phyloP scores from a whole-genome alignment of 345 rosid genomes.

The Eucalyptus decipiens region DNA sequence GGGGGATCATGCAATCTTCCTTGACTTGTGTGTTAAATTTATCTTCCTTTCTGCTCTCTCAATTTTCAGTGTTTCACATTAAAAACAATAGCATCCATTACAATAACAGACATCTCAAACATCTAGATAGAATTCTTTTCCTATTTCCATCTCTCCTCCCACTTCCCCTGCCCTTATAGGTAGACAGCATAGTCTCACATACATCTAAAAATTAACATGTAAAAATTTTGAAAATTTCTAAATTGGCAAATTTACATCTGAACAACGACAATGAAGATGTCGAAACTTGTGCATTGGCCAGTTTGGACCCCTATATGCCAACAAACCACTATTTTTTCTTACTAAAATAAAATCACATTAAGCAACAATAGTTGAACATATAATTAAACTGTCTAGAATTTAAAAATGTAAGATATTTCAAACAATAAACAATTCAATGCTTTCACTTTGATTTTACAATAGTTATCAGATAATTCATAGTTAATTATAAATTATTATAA shows the following conservation, averaged over 20 bases:
- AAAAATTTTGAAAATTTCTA: not conserved
- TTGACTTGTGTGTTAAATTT: not conserved
- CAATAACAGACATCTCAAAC: not conserved
- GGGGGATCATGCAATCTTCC: not conserved
- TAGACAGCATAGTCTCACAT: not conserved
- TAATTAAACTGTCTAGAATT: not conserved
- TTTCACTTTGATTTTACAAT: not conserved
- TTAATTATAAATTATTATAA: not conserved
- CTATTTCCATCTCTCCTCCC: not conserved
- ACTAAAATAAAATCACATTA: not conserved
- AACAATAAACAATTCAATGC: not conserved
- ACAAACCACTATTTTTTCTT: not conserved
- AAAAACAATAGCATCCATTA: not conserved
- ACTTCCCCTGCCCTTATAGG: not conserved
- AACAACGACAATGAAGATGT: not conserved
- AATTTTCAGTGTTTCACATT: not conserved
- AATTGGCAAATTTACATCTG: not conserved
- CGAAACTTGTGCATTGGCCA: not conserved
- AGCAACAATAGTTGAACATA: not conserved
- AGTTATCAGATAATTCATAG: not conserved
- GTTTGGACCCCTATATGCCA: not conserved
- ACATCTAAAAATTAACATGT: not conserved
- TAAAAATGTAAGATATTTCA: not conserved
- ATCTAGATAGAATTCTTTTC: not conserved
- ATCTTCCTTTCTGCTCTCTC: not conserved